phyloP scores from a whole-genome alignment of 139 green algal genomes.

The Gonium pectorale region DNA sequence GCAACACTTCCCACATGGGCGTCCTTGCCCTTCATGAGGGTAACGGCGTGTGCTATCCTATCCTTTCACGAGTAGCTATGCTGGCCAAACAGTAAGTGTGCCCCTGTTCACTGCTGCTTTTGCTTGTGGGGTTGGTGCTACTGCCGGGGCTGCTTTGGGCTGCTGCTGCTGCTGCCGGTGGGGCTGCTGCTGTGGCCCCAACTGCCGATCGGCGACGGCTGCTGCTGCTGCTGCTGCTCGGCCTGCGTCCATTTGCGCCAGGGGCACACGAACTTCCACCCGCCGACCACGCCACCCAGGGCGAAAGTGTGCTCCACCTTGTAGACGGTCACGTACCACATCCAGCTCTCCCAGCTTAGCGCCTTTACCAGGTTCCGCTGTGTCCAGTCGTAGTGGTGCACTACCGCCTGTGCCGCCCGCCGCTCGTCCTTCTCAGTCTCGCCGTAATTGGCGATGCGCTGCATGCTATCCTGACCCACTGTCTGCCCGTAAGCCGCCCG shows the following conservation, averaged over 20 bases:
- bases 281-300: conserved; percentile 10
- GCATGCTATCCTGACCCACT: not conserved
- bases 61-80: no score
- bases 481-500: not conserved
- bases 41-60: no score
- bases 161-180: no score
- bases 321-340: conserved; percentile 14
- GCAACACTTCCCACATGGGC: no score
- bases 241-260: not conserved
- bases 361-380: not conserved
- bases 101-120: no score
- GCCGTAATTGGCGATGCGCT: not conserved
- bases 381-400: conserved; percentile 23
- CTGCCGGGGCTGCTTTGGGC: no score
- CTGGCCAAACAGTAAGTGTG: no score
- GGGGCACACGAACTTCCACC: conserved; percentile 11
- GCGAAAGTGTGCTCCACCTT: conserved; percentile 1
- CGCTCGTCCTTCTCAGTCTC: conserved; percentile 21
- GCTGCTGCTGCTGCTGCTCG: conserved; percentile 3
- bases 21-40: no score
- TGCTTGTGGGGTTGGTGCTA: no score
- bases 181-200: no score
- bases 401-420: conserved; percentile 1
- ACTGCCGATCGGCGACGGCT: no score
- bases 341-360: not conserved